Conservation (phyloP, 2,329 filamentous ascomycete genomes). For the Diaporthe vaccinii region DNA sequence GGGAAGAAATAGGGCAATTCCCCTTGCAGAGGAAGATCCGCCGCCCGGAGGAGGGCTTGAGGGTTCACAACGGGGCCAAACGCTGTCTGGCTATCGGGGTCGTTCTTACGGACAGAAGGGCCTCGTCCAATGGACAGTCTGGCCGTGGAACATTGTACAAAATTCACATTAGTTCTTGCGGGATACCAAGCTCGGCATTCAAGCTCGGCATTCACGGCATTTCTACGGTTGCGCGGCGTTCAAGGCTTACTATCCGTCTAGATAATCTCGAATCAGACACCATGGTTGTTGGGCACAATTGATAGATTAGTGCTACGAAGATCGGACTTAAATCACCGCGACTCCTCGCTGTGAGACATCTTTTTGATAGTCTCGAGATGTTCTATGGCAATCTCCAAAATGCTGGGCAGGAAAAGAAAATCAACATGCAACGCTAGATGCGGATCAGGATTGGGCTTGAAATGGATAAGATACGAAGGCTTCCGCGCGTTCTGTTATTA, state of each 20-base stretch:
- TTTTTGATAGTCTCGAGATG: constrained; percentile 8
- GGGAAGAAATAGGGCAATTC: constrained; percentile 66
- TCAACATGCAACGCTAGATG: constrained; percentile 31
- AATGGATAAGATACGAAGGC: not conserved
- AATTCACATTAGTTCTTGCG: constrained; percentile 21
- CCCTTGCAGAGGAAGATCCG: constrained; percentile 29
- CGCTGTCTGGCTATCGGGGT: not conserved
- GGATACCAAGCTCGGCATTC: constrained; percentile 15
- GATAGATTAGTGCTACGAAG: constrained; percentile 6
- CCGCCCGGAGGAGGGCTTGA: constrained; percentile 10
- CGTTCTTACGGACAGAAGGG: not conserved
- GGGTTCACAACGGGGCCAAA: not conserved
- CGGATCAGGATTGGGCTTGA: not conserved
- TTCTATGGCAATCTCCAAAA: constrained; percentile 11
- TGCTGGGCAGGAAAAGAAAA: constrained; percentile 7
- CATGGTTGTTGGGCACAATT: not conserved
- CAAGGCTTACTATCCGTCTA: constrained; percentile 26
- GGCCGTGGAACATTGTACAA: constrained; percentile 34
- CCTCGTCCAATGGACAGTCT: not conserved
- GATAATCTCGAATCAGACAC: constrained; percentile 22
- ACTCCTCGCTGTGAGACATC: constrained; percentile 33
- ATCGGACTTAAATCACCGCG: constrained; percentile 9
- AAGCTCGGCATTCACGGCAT: constrained; percentile 38
- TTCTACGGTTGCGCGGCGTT: constrained; percentile 41
- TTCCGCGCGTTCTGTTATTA: not conserved